These are phyloP conservation scores for Rutstroemia sp. DNA, from an alignment of 2,329 filamentous ascomycete genomes.

Conservation along the genomic window DNA sequence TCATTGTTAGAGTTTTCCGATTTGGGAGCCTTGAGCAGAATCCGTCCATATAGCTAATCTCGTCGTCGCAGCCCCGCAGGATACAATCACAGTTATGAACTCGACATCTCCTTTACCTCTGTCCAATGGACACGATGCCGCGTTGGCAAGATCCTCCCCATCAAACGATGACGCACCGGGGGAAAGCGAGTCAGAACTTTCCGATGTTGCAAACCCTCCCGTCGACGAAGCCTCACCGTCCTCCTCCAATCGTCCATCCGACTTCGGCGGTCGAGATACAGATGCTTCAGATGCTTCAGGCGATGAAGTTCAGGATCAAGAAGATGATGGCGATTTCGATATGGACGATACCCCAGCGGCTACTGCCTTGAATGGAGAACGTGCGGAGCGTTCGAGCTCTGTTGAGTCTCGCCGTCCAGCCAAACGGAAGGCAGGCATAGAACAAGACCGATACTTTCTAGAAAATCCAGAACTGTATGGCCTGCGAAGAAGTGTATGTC, in stretches of 20 bases:
- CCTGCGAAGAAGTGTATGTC: conserved; percentile 78
- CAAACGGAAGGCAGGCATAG: conserved; percentile 68
- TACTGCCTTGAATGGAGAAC: conserved; percentile 38
- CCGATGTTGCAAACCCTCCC: conserved; percentile 57
- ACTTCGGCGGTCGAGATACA: conserved; percentile 25
- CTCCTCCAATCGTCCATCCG: conserved; percentile 32
- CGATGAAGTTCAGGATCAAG: conserved; percentile 41
- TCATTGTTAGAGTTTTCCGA: conserved; percentile 17
- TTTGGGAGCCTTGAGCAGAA: conserved; percentile 15
- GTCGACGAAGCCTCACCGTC: conserved; percentile 42
- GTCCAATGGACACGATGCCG: conserved; percentile 59
- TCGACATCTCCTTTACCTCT: conserved; percentile 56
- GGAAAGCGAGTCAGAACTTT: conserved; percentile 68
- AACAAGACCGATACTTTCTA: conserved; percentile 69
- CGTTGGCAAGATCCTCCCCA: conserved; percentile 39
- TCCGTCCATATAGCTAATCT: conserved; percentile 36
- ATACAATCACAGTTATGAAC: conserved; percentile 53
- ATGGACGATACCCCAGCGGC: conserved; percentile 53
- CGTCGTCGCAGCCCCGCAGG: conserved; percentile 45
- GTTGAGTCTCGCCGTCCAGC: conserved; percentile 58
- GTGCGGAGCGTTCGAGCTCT: conserved; percentile 56
- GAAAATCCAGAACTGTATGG: conserved; percentile 95
- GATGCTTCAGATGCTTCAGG: conserved; percentile 27
- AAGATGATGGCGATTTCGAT: conserved; percentile 70
- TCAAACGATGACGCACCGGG: conserved; percentile 37